Evolutionary conservation across 2,329 filamentous ascomycete genomes (phyloP).

Genomic region (Dichotomopilus funicola): DNA sequence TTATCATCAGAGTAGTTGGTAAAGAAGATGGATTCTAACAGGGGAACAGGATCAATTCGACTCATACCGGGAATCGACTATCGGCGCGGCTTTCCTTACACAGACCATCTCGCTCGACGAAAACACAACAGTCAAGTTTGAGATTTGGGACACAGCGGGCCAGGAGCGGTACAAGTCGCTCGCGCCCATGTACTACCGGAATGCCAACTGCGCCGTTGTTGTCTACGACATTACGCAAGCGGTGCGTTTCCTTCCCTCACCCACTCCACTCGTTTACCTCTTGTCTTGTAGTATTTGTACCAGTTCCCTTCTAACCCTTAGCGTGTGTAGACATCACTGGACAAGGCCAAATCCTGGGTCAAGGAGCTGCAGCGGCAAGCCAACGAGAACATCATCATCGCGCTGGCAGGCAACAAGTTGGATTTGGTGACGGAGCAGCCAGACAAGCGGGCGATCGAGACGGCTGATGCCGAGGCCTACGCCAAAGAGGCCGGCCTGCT

Average conservation of each 20-base stretch:
- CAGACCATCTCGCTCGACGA: constrained; percentile 98
- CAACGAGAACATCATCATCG: constrained; percentile 99
- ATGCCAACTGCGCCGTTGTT: constrained; percentile 97
- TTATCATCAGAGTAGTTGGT: neutral
- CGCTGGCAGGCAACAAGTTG: constrained; percentile 93
- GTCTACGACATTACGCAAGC: constrained; percentile 99
- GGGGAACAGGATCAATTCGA: constrained; percentile 93
- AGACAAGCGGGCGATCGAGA: constrained; percentile 87
- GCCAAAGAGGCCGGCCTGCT: constrained; percentile 86
- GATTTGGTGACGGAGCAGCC: constrained; percentile 92
- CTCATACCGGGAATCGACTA: constrained; percentile 91
- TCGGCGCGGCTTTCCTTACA: constrained; percentile 96
- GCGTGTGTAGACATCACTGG: constrained; percentile 71
- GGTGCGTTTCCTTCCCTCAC: constrained; percentile 60
- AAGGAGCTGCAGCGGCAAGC: constrained; percentile 98
- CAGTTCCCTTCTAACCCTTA: constrained; percentile 2
- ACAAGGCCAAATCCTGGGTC: constrained; percentile 99
- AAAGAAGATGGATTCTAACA: neutral
- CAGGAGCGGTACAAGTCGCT: constrained; percentile 99
- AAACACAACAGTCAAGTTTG: constrained; percentile 97
- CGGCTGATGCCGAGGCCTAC: constrained; percentile 90
- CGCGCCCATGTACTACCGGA: constrained; percentile 98
- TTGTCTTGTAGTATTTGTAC: constrained; percentile 9
- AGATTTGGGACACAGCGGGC: constrained; percentile 98
- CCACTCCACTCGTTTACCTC: neutral